Conservation (phyloP, 2,329 filamentous ascomycete genomes). For the Talaromyces sp. region DNA sequence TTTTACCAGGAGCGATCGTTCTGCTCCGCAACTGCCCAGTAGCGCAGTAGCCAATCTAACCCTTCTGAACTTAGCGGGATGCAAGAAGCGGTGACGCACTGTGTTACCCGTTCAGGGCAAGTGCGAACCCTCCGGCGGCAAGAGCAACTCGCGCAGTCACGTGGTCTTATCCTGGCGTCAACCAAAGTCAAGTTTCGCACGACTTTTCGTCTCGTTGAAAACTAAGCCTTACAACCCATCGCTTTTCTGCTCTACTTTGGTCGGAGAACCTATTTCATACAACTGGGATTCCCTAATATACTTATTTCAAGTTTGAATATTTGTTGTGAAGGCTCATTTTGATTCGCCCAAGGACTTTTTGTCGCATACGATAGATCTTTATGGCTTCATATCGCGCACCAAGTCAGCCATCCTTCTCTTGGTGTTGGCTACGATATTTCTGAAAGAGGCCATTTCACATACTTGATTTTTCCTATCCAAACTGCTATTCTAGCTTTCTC, state of each 20-base stretch:
- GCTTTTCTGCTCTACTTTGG: constrained; percentile 21
- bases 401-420: not conserved
- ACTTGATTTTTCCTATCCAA: not conserved
- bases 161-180: constrained; percentile 14
- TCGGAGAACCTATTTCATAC: not conserved
- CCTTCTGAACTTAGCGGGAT: constrained; percentile 19
- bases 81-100: not conserved
- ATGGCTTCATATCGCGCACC: constrained; percentile 8
- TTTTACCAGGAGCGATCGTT: constrained; percentile 21
- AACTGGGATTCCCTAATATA: too few relatives aligned
- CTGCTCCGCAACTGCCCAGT: constrained; percentile 7
- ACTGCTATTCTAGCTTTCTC: not conserved
- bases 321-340: not conserved
- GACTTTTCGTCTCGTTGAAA: constrained; percentile 1
- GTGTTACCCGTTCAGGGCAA: not conserved
- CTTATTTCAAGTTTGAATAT: not conserved
- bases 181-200: constrained; percentile 13
- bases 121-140: not conserved
- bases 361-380: not conserved
- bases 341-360: not conserved
- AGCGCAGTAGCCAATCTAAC: not conserved
- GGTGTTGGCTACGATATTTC: not conserved
- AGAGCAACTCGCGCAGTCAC: constrained; percentile 26
- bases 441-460: not conserved
- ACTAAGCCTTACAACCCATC: not conserved